Evolutionary conservation across 768 basidiomycete species (phyloP), one percentile per base, ranked within the genome.

Genomic region (Boletellus sp.): DNA sequence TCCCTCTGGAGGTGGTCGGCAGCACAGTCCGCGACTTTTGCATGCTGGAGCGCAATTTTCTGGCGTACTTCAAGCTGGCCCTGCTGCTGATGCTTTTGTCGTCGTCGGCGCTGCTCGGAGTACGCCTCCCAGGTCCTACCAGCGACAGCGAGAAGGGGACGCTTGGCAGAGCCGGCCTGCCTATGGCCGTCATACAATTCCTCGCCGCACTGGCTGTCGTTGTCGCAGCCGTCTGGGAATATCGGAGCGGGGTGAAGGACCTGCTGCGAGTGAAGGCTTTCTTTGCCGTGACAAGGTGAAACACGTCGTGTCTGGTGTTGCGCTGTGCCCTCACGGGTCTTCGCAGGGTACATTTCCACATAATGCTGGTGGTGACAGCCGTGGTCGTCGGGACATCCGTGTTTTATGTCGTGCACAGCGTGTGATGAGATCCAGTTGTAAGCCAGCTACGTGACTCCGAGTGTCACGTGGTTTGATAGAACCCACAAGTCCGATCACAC

Each of bases 31-130:
- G 86, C 59, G 87, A 90, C 62, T 87, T 80, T 53, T 84, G 79
- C 66, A 87, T 89, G 85, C 75, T 90, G 13, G 87, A 89, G 65
- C 76, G 87, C 45, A 89, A 90, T 57, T 70, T 87, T 43, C 72
- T 90, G 28, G 77, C 85, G 0, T 83, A 90, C 60, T 52, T 85
- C 47, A 85, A 81, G 58, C 74, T 89, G 23, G 83, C 79, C 6
- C 69, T 87, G 10, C 68, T 90, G 20, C 71, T 90, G 24, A 77
- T 78, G 8, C 70, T 89, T 1, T 66, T 87, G 3, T 80, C 81
- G 2, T 78, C 82, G 24, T 85, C 86, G 9, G 69, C 84, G 45
- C 68, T 90, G 13, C 75, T 89, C 9, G 75, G 74, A 23, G 75
- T 77, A 19, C 82, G 84, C 12, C 74, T 90, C 6, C 79, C 81